Conservation (phyloP, 2,329 filamentous ascomycete species). For the Xylariaceae sp. region DNA sequence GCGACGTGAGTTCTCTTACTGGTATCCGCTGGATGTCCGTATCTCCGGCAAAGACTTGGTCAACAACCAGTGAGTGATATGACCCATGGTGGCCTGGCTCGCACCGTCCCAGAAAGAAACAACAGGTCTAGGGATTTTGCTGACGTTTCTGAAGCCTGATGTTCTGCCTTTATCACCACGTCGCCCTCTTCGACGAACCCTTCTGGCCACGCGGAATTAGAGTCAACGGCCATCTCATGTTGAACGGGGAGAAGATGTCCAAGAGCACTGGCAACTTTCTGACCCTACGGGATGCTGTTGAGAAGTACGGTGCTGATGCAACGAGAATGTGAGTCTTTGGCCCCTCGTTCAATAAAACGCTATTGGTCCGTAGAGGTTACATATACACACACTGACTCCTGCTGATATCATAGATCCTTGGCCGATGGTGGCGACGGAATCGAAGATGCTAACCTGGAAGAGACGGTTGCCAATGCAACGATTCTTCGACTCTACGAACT, state of each 20-base stretch:
- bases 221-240: constrained; percentile 84
- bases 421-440: constrained; percentile 93
- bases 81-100: no score
- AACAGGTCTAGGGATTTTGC: no score
- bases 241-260: constrained; percentile 98
- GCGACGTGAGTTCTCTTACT: constrained; percentile 17
- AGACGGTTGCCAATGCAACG: constrained; percentile 85
- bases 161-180: constrained; percentile 90
- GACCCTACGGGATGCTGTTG: constrained; percentile 74
- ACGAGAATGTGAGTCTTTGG: constrained; percentile 60
- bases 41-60: constrained; percentile 11
- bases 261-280: constrained; percentile 98
- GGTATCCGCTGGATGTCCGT: constrained; percentile 6
- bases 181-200: constrained; percentile 79
- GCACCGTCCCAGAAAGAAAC: no score
- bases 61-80: constrained; percentile 4
- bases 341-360: no score
- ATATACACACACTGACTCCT: no score
- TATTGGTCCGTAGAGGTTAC: no score
- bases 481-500: constrained; percentile 72
- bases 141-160: constrained; percentile 66
- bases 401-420: constrained; percentile 61
- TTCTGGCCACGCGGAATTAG: constrained; percentile 86
- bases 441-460: constrained; percentile 95
- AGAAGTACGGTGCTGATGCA: constrained; percentile 93